Conservation (phyloP, 129 eudicot genomes). For the Kitagawia praeruptora region DNA sequence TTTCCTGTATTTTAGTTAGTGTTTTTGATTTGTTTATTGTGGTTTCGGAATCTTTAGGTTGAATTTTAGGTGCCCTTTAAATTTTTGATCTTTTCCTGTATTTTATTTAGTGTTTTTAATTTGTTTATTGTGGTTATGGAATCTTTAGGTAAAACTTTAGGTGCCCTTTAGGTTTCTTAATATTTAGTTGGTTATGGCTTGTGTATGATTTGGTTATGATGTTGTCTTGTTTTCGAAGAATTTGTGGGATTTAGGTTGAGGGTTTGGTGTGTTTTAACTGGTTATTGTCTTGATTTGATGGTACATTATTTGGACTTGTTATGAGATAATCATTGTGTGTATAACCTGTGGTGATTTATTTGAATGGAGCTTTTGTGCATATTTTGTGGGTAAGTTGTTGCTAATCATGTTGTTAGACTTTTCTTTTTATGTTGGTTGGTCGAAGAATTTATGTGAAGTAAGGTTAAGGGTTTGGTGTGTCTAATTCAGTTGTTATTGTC, state of each 20-base stretch:
- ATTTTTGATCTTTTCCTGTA: too few species aligned
- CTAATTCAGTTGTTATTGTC: neutral
- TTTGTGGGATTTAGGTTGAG: neutral
- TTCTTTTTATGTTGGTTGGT: neutral
- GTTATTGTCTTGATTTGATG: neutral
- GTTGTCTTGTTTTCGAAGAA: neutral
- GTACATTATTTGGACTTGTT: neutral
- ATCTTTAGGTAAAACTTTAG: neutral
- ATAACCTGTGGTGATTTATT: neutral
- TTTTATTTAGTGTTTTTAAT: constrained; percentile 5
- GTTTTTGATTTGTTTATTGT: neutral
- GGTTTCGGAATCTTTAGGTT: neutral
- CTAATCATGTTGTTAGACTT: too few species aligned
- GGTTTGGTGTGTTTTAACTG: neutral
- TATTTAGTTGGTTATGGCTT: neutral
- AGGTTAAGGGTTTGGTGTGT: neutral
- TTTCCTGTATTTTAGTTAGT: neutral
- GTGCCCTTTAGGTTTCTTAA: constrained; percentile 6
- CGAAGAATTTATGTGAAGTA: neutral
- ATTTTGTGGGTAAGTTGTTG: neutral
- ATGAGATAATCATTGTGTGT: neutral
- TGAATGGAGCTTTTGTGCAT: neutral
- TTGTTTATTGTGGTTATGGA: neutral
- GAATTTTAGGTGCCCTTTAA: neutral
- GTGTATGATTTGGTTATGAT: neutral